phyloP scores from a whole-genome alignment of 192 early-diverging fungal species.

The Coemansia sp. region DNA sequence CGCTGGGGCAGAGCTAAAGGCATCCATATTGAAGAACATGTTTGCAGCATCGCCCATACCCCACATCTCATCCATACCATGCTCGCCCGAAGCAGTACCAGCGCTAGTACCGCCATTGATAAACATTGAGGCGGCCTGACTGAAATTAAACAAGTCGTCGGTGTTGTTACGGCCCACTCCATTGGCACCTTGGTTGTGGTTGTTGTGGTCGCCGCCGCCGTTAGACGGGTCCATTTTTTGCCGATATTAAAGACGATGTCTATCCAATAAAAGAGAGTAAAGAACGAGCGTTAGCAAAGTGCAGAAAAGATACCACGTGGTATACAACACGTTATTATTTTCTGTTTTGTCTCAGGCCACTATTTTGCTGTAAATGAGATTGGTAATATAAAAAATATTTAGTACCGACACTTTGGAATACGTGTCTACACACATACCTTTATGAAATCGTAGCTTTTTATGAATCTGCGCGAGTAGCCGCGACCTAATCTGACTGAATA shows the following conservation, averaged over 20 bases:
- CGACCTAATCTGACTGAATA: too few species aligned
- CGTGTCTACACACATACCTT: too few species aligned
- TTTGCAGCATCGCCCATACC: constrained; percentile 37
- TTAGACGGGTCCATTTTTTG: constrained; percentile 10
- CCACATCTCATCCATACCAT: constrained; percentile 42
- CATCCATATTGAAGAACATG: constrained; percentile 55
- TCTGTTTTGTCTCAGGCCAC: not conserved
- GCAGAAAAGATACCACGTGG: not conserved
- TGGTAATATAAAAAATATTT: not conserved
- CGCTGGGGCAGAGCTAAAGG: constrained; percentile 40
- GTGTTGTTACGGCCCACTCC: not conserved
- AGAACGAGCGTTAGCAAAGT: not conserved
- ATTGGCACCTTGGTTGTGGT: constrained; percentile 5
- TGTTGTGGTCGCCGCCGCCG: constrained; percentile 1
- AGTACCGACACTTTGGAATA: constrained; percentile 13
- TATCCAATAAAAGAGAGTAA: not conserved
- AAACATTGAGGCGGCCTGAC: constrained; percentile 22
- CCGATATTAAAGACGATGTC: not conserved
- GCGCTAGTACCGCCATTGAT: constrained; percentile 7
- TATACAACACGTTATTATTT: not conserved
- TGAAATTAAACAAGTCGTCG: constrained; percentile 28
- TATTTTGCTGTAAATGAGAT: not conserved
- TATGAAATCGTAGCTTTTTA: too few species aligned
- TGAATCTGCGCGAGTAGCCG: too few species aligned
- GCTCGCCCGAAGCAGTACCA: not conserved